A percentile compares a stretch with the other conserved stretches of the same genome.
phyloP scores from a whole-genome alignment of 352 stramenopile genomes.

The Phytophthora uliginosa region DNA sequence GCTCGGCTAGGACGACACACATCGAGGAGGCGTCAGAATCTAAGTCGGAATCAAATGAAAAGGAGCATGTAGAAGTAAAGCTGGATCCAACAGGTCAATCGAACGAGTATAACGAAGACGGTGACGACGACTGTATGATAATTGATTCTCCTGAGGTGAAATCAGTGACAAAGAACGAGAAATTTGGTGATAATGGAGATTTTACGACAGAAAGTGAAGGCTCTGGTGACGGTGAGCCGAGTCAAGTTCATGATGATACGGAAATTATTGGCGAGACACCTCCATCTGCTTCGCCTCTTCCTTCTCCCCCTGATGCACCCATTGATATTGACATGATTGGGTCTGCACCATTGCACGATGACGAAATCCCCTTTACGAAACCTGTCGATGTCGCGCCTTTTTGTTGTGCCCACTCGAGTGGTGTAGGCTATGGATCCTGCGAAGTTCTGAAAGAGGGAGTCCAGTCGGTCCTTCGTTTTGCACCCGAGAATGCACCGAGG shows the following conservation, averaged over 20 bases:
- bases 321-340: constrained; percentile 7
- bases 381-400: constrained; percentile 58
- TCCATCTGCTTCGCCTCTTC: constrained; percentile 11
- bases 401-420: constrained; percentile 59
- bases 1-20: constrained; percentile 13
- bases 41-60: constrained; percentile 12
- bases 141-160: constrained; percentile 24
- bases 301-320: not conserved
- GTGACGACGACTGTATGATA: constrained; percentile 31
- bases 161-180: constrained; percentile 2
- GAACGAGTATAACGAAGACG: constrained; percentile 19
- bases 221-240: constrained; percentile 14
- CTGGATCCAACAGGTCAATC: constrained; percentile 6
- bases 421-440: constrained; percentile 8
- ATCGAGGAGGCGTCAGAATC: constrained; percentile 12
- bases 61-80: constrained; percentile 9
- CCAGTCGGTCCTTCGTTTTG: constrained; percentile 42
- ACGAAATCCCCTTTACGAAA: constrained; percentile 65
- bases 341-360: constrained; percentile 20
- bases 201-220: constrained; percentile 29
- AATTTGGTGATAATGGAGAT: constrained; percentile 16
- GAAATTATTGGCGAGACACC: constrained; percentile 19
- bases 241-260: constrained; percentile 14
- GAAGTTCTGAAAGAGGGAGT: not conserved
- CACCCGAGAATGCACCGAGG: constrained; percentile 57